A percentile compares a stretch with the other conserved stretches of the same genome.
Conservation (phyloP, 1,284 basidiomycete genomes). For the Cronartium quercuum region DNA sequence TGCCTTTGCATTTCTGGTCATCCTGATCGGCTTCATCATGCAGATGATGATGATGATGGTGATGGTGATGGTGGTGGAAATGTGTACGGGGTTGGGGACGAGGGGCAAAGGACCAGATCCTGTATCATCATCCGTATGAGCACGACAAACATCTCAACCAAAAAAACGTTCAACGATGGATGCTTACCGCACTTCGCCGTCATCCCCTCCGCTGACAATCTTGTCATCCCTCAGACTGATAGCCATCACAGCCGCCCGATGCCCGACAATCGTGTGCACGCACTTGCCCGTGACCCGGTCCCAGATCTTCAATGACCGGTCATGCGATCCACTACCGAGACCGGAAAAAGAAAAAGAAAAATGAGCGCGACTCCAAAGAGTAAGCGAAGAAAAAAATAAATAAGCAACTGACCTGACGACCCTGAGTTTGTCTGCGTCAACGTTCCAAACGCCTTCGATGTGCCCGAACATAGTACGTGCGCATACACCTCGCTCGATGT, state of each 20-base stretch:
- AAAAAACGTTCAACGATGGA: neutral
- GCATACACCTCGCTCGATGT: constrained; percentile 73
- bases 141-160: neutral
- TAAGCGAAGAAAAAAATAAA: constrained; percentile 85
- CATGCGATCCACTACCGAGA: constrained; percentile 22
- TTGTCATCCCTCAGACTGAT: constrained; percentile 87
- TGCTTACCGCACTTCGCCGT: constrained; percentile 59
- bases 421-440: constrained; percentile 84
- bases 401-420: constrained; percentile 62
- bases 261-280: constrained; percentile 83
- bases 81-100: neutral
- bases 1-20: too few relatives aligned
- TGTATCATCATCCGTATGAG: neutral
- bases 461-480: constrained; percentile 87
- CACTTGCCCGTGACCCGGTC: constrained; percentile 81
- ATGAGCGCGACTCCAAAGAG: neutral
- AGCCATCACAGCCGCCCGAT: constrained; percentile 87
- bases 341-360: neutral
- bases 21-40: neutral
- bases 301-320: constrained; percentile 61
- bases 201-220: constrained; percentile 89
- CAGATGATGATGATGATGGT: neutral
- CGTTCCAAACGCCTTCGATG: constrained; percentile 67
- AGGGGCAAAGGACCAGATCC: constrained; percentile 28
- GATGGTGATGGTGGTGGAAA: neutral